Percentiles rank a stretch among this genome's conserved stretches.
Conservation (phyloP, 2,329 filamentous ascomycete genomes). For the Aspergillus intermedius region DNA sequence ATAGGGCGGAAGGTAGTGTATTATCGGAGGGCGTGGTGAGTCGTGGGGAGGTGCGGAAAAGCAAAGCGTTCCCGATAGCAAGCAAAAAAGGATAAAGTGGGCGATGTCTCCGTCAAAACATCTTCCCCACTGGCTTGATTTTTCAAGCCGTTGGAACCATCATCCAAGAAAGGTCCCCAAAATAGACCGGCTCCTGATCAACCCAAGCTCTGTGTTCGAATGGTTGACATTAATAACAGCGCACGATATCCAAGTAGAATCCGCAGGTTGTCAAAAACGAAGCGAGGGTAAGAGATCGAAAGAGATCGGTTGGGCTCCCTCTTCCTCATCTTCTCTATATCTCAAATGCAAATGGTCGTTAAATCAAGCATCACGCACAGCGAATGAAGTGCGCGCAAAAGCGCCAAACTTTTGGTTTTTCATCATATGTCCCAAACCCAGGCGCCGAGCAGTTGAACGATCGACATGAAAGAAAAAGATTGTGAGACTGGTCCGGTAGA, state of each 20-base stretch:
- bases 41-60: not conserved
- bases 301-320: conserved; percentile 5
- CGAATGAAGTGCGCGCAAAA: conserved; percentile 33
- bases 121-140: not conserved
- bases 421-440: conserved; percentile 22
- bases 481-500: conserved; percentile 27
- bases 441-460: conserved; percentile 33
- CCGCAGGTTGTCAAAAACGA: not conserved
- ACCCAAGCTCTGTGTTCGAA: not conserved
- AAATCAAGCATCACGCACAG: conserved; percentile 29
- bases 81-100: not conserved
- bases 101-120: conserved; percentile 4
- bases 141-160: too few species aligned
- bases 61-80: not conserved
- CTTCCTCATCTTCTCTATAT: conserved; percentile 22
- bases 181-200: not conserved
- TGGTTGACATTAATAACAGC: not conserved
- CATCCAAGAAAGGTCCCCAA: not conserved
- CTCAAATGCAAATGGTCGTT: conserved; percentile 26
- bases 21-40: not conserved
- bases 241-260: not conserved
- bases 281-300: not conserved
- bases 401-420: conserved; percentile 22
- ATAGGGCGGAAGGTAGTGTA: too few species aligned
- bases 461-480: conserved; percentile 31